Conservation (phyloP, 768 basidiomycete genomes). For the Phylloporus arenicola region DNA sequence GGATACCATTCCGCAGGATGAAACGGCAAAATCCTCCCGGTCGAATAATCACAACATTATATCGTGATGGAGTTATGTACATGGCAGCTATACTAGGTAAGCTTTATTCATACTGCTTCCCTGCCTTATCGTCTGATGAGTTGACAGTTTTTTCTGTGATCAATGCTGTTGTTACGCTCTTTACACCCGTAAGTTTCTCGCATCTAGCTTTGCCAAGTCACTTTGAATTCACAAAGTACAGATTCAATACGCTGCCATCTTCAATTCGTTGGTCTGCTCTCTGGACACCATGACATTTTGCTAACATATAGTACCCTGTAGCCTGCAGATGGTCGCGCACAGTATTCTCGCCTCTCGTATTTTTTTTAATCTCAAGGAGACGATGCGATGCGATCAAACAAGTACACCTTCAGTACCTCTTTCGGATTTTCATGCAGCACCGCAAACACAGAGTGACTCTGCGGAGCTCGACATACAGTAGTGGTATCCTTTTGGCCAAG, state of each 20-base stretch:
- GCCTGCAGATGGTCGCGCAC: slow-evolving; percentile 19
- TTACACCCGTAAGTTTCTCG: slow-evolving; percentile 4
- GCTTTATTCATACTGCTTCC: background rate
- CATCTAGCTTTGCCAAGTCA: background rate
- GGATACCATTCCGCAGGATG: slow-evolving; percentile 14
- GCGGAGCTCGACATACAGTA: background rate
- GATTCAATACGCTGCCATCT: slow-evolving; percentile 12
- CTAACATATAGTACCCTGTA: background rate
- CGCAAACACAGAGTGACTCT: background rate
- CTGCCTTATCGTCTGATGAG: background rate
- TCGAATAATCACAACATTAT: slow-evolving; percentile 8
- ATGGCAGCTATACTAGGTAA: slow-evolving; percentile 14
- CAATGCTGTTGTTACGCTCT: slow-evolving; percentile 11
- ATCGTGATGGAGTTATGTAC: slow-evolving; percentile 18
- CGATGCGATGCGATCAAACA: slow-evolving; percentile 4
- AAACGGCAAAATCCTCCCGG: slow-evolving; percentile 6
- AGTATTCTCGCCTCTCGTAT: slow-evolving; percentile 23
- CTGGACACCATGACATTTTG: background rate
- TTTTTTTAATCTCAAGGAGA: slow-evolving; percentile 22
- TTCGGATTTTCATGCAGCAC: slow-evolving; percentile 7
- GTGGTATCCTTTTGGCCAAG: background rate
- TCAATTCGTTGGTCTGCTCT: slow-evolving; percentile 14
- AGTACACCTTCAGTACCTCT: background rate
- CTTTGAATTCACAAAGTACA: background rate
- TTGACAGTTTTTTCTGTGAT: slow-evolving; percentile 13